Evolutionary conservation across 805 yeast species (phyloP).

Genomic region (Grigorovia yakushimaensis): DNA sequence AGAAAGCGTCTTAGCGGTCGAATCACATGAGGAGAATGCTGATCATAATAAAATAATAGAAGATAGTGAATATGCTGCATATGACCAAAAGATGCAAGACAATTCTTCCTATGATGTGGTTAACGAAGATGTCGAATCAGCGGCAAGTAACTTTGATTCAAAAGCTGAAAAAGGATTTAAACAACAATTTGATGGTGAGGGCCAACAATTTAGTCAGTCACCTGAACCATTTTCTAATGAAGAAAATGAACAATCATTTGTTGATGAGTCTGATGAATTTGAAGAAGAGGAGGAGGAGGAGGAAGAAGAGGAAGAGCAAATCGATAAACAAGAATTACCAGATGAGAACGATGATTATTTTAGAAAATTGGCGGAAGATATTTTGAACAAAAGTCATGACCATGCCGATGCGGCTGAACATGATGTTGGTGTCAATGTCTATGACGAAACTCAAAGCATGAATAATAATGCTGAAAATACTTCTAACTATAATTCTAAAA

Average conservation of each 20-base stretch:
- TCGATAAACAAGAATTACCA: not conserved
- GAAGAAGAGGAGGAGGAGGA: not conserved
- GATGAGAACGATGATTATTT: not conserved
- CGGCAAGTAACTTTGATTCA: constrained; percentile 4
- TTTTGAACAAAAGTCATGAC: not conserved
- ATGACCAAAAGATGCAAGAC: too few species aligned
- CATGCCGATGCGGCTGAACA: not conserved
- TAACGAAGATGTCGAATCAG: too few species aligned
- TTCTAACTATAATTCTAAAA: too few species aligned
- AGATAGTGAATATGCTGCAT: too few species aligned
- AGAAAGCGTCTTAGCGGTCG: not conserved
- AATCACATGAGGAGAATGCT: not conserved
- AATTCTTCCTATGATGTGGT: too few species aligned
- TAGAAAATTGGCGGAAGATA: not conserved
- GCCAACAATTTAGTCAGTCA: not conserved
- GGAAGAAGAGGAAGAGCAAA: not conserved
- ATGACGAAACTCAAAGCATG: too few species aligned
- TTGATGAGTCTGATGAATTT: not conserved
- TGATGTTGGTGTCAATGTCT: not conserved
- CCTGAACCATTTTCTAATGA: not conserved
- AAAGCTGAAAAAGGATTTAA: too few species aligned
- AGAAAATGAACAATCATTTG: not conserved
- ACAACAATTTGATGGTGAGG: too few species aligned
- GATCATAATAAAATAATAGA: too few species aligned
- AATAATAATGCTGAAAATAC: too few species aligned